Conservation (phyloP, 2,329 filamentous ascomycete species). For the Botrytis cinerea region DNA sequence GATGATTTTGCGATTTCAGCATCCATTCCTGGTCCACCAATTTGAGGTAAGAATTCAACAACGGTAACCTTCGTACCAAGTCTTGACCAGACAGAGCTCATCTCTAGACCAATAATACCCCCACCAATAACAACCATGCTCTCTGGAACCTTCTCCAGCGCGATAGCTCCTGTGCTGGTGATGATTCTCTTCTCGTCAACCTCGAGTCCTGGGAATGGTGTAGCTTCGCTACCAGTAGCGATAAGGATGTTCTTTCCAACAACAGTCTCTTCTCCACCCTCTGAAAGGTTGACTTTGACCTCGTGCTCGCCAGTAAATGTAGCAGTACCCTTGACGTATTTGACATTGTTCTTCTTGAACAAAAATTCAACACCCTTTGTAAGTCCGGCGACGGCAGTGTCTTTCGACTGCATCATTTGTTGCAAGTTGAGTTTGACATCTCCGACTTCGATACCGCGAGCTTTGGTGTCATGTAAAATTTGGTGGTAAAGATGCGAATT, state of each 20-base stretch:
- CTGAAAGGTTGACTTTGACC: conserved; percentile 83
- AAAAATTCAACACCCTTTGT: conserved; percentile 98
- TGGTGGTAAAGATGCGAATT: conserved; percentile 99
- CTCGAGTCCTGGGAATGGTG: conserved; percentile 91
- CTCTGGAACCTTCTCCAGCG: conserved; percentile 87
- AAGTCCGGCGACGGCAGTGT: conserved; percentile 80
- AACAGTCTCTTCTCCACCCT: conserved; percentile 86
- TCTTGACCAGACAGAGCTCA: conserved; percentile 96
- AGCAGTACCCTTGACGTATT: conserved; percentile 94
- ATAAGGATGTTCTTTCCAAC: conserved; percentile 97
- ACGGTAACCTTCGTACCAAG: conserved; percentile 94
- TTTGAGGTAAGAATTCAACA: conserved; percentile 93
- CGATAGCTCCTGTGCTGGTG: conserved; percentile 92
- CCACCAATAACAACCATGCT: conserved; percentile 97
- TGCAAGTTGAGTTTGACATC: conserved; percentile 94
- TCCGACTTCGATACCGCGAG: conserved; percentile 94
- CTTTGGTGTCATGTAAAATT: conserved; percentile 94
- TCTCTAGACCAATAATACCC: conserved; percentile 98
- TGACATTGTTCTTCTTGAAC: conserved; percentile 98
- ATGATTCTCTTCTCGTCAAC: conserved; percentile 98
- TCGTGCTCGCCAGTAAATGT: conserved; percentile 88
- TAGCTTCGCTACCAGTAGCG: conserved; percentile 92
- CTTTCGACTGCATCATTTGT: conserved; percentile 99
- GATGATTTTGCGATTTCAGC: conserved; percentile 85
- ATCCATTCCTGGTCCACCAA: conserved; percentile 98